Evolutionary conservation across 208 protist species (phyloP).

Genomic region (Jaenimonas drosophilae): DNA sequence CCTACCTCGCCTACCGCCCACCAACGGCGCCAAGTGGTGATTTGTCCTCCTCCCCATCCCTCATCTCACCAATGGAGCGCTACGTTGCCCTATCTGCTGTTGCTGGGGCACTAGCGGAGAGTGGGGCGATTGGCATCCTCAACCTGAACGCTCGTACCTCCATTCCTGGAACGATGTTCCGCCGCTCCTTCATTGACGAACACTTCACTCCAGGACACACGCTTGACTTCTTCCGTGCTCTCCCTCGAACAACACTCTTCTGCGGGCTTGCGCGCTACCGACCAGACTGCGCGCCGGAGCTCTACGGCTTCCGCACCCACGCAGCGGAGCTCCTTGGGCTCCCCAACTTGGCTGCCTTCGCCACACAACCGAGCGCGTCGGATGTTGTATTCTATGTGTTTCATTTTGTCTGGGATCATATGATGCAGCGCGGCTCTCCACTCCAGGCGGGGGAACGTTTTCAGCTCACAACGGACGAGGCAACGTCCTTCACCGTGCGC

Average conservation of each 20-base stretch:
- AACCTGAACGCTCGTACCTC: slow-evolving; percentile 10
- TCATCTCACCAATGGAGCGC: slow-evolving; percentile 9
- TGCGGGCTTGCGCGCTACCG: slow-evolving; percentile 8
- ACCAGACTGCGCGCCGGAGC: not conserved
- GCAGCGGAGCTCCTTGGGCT: slow-evolving; percentile 8
- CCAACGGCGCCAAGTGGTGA: too few species aligned
- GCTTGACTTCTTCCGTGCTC: slow-evolving; percentile 8
- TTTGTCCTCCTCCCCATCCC: too few species aligned
- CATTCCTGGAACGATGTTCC: slow-evolving; percentile 8
- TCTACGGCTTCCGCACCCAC: slow-evolving; percentile 13
- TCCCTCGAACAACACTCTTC: slow-evolving; percentile 10
- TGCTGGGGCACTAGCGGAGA: slow-evolving; percentile 6
- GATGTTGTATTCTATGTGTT: slow-evolving; percentile 7
- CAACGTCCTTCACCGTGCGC: slow-evolving; percentile 1
- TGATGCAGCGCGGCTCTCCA: not conserved
- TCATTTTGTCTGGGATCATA: slow-evolving; percentile 8
- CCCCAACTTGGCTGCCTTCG: slow-evolving; percentile 10
- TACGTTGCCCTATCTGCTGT: slow-evolving; percentile 11
- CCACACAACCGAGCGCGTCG: slow-evolving; percentile 1
- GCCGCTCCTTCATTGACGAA: slow-evolving; percentile 1
- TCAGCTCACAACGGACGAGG: slow-evolving; percentile 1
- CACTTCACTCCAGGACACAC: not conserved
- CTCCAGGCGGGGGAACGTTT: slow-evolving; percentile 2
- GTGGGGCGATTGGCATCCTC: slow-evolving; percentile 7
- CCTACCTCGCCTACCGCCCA: slow-evolving; percentile 9